Evolutionary conservation across 1,139 yeast species (phyloP), one percentile per base, ranked within the genome.

Genomic region (Diutina pseudorugosa): DNA sequence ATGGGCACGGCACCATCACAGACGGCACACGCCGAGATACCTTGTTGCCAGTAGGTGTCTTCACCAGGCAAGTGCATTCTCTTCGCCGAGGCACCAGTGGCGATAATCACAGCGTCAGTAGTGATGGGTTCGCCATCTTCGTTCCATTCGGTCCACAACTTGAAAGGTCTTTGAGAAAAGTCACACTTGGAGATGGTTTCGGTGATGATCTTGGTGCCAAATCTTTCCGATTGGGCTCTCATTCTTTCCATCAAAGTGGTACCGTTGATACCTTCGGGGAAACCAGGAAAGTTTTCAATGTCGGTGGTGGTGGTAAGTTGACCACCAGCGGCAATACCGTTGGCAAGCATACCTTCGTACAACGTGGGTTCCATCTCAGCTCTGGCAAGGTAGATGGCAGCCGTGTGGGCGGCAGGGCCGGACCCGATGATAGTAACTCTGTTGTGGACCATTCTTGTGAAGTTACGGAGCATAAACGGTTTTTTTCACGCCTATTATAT

Each of bases 1-100:
- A 93, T 90, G 62, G 98, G 98, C 49, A 93, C 96, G 41, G 98
- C 98, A 70, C 98, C 98, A 67, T 93, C 98, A 74, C 98, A 93
- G 57, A 93, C 98, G 51, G 98, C 98, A 77, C 98, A 93, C 20
- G 98, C 98, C 59, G 96, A 87, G 61, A 93, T 93, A 68, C 98
- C 98, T 68, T 86, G 88, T 76, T 93, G 98, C 98, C 98, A 93
- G 80, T 93, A 93, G 50, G 81, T 79, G 58, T 93, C 98, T 75
- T 93, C 98, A 61, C 98, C 98, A 55, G 98, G 96, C 57, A 93
- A 75, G 66, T 81, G 73, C 75, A 93, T 79, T 75, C 98, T 87
- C 77, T 85, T 88, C 56, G 98, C 98, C 51, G 95, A 85, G 21
- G 98, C 98, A 66, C 98, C 98, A 53, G 98, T 93, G 59, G 98